phyloP scores from a whole-genome alignment of 129 eudicot species.

The Helianthus annuus region HanXRQr2.0-SUNRISE NC_035440.2:144045951-144046450 shows the following conservation, averaged over 20 bases:
- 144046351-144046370: slow-evolving; percentile 69
- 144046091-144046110: slow-evolving; percentile 85
- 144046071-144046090: slow-evolving; percentile 91
- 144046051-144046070: slow-evolving; percentile 78
- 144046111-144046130: slow-evolving; percentile 55
- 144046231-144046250: slow-evolving; percentile 71
- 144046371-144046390: slow-evolving; percentile 72
- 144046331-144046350: not conserved
- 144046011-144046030: slow-evolving; percentile 75
- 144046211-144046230: slow-evolving; percentile 58
- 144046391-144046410: slow-evolving; percentile 90
- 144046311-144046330: slow-evolving; percentile 5
- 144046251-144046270: slow-evolving; percentile 84
- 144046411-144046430: slow-evolving; percentile 65
- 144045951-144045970: too few species aligned
- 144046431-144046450: slow-evolving; percentile 65
- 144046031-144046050: slow-evolving; percentile 76
- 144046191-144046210: slow-evolving; percentile 69
- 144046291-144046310: slow-evolving; percentile 14
- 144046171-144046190: slow-evolving; percentile 4
- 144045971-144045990: too few species aligned
- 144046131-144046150: slow-evolving; percentile 11
- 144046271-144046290: slow-evolving; percentile 71
- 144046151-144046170: not conserved
- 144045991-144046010: slow-evolving; percentile 60